Base-by-base conservation (phyloP, 2,329 filamentous ascomycete genomes). In the Monosporascus cannonballus region DNA sequence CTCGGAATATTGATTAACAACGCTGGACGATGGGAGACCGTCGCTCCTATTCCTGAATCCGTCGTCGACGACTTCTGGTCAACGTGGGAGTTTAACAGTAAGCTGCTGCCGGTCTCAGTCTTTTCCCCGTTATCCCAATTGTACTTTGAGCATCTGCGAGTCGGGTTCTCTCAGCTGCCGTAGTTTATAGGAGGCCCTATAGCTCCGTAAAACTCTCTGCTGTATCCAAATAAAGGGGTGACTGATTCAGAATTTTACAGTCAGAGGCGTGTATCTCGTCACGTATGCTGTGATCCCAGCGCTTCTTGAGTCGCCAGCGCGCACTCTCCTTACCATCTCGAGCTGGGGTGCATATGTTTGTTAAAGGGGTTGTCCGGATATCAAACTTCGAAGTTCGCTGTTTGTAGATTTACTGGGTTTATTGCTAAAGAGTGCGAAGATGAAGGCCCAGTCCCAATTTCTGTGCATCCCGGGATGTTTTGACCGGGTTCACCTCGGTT, bases 341-440 rank as follows among this genome's bases (percentile, higher is more conserved):
- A 74, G 70, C 68, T 9, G 74, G 71, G 4, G 74, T 68, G 0
- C 68, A 69, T 42, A 52, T 65, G 34, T 55, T 55, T 66, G 6
- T 53, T 50, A 1, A 59, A 62, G 0, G 67, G 68, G 3, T 66
- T 64, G 0, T 73, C 69, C 15, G 67, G 69, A 1, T 79, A 79
- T 56, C 72, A 75, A 61, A 69, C 66, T 15, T 63, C 69, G 41
- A 78, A 78, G 59, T 66, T 76, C 44, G 71, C 74, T 1, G 51
- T 73, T 4, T 62, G 71, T 42, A 68, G 72, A 5, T 61, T 78
- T 27, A 70, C 63, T 36, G 71, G 79, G 56, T 75, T 71, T 50
- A 48, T 73, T 6, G 63, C 61, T 4, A 57, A 56, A 34, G 76
- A 79, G 56, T 71, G 78, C 55, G 63, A 61, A 7, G 64, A 64